phyloP scores from a whole-genome alignment of 169 alveolate genomes.

The Plasmodium coatneyi region DNA sequence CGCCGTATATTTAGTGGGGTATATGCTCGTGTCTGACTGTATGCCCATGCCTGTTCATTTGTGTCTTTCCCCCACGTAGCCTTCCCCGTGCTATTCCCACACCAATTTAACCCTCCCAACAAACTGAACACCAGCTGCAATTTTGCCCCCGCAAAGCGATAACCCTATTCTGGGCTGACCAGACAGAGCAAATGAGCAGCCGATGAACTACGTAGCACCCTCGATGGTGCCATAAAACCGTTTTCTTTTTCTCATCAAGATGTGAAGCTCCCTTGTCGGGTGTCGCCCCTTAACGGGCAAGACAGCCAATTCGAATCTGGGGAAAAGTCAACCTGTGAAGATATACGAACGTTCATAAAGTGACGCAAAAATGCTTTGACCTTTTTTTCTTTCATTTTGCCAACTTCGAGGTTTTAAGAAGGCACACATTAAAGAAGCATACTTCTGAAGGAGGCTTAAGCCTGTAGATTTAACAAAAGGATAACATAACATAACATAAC shows the following conservation, averaged over 20 bases:
- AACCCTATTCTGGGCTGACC: neutral
- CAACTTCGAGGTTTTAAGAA: neutral
- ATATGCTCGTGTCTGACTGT: neutral
- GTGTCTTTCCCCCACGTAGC: neutral
- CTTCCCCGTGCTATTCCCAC: neutral
- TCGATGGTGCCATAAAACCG: neutral
- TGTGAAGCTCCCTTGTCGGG: neutral
- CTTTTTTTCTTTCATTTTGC: neutral
- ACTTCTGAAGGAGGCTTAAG: neutral
- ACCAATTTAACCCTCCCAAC: neutral
- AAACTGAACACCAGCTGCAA: neutral
- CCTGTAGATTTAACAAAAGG: neutral
- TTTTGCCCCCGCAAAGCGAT: neutral
- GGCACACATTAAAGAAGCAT: neutral
- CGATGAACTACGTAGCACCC: neutral
- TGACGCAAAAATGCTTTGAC: neutral
- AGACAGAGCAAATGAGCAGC: neutral
- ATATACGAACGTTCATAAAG: neutral
- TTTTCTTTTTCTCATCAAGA: neutral
- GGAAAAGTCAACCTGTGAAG: neutral
- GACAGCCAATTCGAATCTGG: neutral
- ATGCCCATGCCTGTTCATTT: neutral
- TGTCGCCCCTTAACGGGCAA: neutral
- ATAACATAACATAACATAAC: neutral
- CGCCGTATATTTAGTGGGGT: slow-evolving; percentile 31